Evolutionary conservation across 108 stramenopile species (phyloP).

Genomic region (Nitzschia sp.): DNA sequence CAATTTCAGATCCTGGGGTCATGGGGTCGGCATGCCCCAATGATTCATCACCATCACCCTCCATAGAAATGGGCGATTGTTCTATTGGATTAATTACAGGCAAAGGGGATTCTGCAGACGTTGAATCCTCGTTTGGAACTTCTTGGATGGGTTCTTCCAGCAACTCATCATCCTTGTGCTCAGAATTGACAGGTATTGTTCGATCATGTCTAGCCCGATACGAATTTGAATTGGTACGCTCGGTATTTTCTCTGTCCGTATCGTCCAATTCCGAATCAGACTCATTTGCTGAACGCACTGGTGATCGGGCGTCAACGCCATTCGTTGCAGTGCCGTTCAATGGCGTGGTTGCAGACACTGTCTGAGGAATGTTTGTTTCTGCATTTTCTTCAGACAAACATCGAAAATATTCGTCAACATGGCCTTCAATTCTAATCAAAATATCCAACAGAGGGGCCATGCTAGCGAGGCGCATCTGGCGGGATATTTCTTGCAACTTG

Average conservation of each 20-base stretch:
- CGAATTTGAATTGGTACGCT: slow-evolving; percentile 5
- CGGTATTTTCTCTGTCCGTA: slow-evolving; percentile 3
- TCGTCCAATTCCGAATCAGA: slow-evolving; percentile 5
- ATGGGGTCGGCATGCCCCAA: no score
- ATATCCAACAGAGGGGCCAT: slow-evolving; percentile 32
- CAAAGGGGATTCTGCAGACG: slow-evolving; percentile 2
- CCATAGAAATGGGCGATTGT: not conserved
- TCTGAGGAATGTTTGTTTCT: not conserved
- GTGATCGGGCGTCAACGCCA: not conserved
- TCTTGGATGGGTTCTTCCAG: not conserved
- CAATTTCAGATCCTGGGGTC: not conserved
- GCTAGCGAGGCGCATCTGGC: slow-evolving; percentile 26
- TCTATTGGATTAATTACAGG: not conserved
- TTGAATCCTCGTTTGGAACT: not conserved
- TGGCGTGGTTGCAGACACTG: not conserved
- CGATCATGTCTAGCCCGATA: slow-evolving; percentile 10
- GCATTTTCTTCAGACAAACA: not conserved
- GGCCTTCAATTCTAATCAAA: slow-evolving; percentile 21
- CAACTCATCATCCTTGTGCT: not conserved
- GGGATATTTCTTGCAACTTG: slow-evolving; percentile 14
- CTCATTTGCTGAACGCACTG: not conserved
- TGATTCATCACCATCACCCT: not conserved
- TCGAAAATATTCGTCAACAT: slow-evolving; percentile 16
- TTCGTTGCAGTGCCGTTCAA: not conserved
- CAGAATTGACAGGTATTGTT: slow-evolving; percentile 10